Evolutionary conservation across 148 eudicot species (phyloP).

Genomic region (Rhododendron ferrugineum): DNA sequence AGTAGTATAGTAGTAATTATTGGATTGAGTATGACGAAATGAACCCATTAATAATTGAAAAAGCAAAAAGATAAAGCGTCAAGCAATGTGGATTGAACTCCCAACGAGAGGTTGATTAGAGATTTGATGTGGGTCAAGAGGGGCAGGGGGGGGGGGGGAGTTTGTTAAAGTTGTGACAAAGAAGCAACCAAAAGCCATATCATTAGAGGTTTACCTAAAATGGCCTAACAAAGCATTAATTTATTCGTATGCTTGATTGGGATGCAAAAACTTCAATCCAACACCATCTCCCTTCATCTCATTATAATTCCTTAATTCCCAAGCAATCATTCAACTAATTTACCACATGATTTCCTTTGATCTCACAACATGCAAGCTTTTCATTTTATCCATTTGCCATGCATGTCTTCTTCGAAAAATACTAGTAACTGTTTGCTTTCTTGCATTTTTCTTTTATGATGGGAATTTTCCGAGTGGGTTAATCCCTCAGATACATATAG

Average conservation of each 20-base stretch:
- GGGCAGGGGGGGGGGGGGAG: conserved; percentile 8
- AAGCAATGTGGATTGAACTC: neutral
- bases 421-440: neutral
- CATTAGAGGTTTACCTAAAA: conserved; percentile 16
- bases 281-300: conserved; percentile 10
- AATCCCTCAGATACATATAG: no score
- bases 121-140: conserved; percentile 1
- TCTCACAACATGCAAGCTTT: neutral
- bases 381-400: neutral
- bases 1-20: neutral
- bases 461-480: no score
- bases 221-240: neutral
- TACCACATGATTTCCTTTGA: neutral
- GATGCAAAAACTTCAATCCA: conserved; percentile 23
- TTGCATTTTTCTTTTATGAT: no score
- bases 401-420: neutral
- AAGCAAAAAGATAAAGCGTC: neutral
- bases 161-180: conserved; percentile 26
- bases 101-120: neutral
- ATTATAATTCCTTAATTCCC: conserved; percentile 11
- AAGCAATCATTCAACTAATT: conserved; percentile 3
- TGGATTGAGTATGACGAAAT: neutral
- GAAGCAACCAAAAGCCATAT: conserved; percentile 18
- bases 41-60: neutral
- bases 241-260: neutral